Evolutionary conservation across 768 basidiomycete species (phyloP), one percentile per base, ranked within the genome.

Genomic region (Pulveroboletus sp.): DNA sequence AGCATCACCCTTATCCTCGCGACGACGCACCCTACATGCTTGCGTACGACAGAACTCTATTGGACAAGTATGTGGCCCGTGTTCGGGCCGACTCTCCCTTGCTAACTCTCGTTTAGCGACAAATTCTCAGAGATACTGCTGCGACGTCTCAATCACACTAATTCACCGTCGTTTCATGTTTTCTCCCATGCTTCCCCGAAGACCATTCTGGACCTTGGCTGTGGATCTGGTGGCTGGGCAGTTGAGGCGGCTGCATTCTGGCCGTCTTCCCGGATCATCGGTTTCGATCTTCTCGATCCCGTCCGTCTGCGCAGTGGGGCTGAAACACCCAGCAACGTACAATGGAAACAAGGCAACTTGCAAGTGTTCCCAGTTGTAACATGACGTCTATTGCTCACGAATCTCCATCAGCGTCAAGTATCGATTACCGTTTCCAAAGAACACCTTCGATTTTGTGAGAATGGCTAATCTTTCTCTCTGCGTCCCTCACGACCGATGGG

Each of bases 201-300:
- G 1, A 68, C 71, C 12, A 81, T 85, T 20, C 75, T 92, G 7
- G 89, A 91, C 59, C 67, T 92, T 12, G 89, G 89, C 3, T 90
- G 87, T 63, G 89, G 89, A 11, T 56, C 76, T 40, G 87, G 88
- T 0, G 61, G 76, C 41, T 92, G 89, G 89, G 71, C 82, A 6
- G 50, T 80, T 0, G 72, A 82, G 41, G 82, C 87, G 5, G 79
- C 85, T 4, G 70, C 62, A 19, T 59, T 67, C n/a, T 92, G 89
- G 89, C 77, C 73, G 19, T 59, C 68, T 6, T 75, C 82, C 17
- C 71, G 73, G 10, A 74, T 90, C 43, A 79, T 77, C 8, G 88
- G 83, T 3, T 71, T 89, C 27, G 86, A 90, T 62, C 64, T 89
- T 20, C 73, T 88, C 2, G 64, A 71, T 45, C 53, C 72, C 37